Percentiles rank a stretch among this genome's conserved stretches.
phyloP scores from a whole-genome alignment of 108 stramenopile genomes.

The Stephanodiscus triporus region DNA sequence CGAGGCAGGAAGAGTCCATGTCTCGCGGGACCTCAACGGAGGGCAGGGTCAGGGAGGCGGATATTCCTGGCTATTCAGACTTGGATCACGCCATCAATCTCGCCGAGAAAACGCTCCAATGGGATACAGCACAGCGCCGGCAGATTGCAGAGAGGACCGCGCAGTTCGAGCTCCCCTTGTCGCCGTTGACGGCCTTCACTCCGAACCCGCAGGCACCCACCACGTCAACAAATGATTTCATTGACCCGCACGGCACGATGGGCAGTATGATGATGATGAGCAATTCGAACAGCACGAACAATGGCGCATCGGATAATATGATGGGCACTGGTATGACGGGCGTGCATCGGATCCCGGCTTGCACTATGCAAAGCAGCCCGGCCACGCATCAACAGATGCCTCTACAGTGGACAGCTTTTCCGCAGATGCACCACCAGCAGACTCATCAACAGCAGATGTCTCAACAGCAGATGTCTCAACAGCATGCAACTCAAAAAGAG shows the following conservation, averaged over 20 bases:
- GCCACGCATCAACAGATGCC: background rate
- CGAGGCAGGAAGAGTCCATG: slow-evolving; percentile 4
- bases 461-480: background rate
- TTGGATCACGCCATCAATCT: background rate
- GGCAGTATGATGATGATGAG: background rate
- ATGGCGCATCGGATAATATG: background rate
- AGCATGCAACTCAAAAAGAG: background rate
- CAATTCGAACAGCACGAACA: background rate
- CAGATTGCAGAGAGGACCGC: background rate
- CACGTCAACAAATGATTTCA: background rate
- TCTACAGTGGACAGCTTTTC: background rate
- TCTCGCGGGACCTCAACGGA: background rate
- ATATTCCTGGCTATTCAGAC: background rate
- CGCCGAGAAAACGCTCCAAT: background rate
- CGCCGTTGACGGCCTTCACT: background rate
- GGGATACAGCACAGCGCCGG: background rate
- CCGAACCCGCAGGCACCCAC: background rate
- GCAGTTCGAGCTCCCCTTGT: background rate
- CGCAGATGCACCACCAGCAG: background rate
- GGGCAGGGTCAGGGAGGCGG: background rate
- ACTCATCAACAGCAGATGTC: background rate
- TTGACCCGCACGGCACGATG: background rate
- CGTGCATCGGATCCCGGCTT: background rate
- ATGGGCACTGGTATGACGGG: background rate
- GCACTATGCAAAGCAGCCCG: background rate